Conservation (phyloP, 257 asterid species). For the Thymus quinquecostatus region DNA sequence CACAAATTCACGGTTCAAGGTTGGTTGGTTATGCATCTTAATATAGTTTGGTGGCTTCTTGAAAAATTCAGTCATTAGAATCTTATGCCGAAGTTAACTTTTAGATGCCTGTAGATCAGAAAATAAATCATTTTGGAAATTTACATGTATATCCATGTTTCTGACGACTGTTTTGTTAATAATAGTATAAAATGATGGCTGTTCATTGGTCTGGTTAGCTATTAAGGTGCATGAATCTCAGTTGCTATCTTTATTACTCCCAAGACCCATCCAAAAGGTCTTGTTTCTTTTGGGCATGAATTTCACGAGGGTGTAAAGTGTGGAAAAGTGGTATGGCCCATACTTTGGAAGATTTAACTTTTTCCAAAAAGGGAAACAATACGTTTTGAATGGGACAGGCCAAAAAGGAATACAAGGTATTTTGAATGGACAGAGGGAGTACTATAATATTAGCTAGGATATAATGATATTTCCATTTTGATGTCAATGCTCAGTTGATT, state of each 20-base stretch:
- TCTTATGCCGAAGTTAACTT: constrained; percentile 4
- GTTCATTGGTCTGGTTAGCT: constrained; percentile 2
- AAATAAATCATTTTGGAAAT: constrained; percentile 16
- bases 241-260: not conserved
- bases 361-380: too few species aligned
- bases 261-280: too few species aligned
- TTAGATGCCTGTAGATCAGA: not conserved
- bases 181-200: constrained; percentile 10
- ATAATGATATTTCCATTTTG: too few species aligned
- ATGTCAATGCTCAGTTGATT: constrained; percentile 1
- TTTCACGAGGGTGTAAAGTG: too few species aligned
- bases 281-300: too few species aligned
- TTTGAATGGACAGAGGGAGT: too few species aligned
- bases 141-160: not conserved
- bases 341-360: too few species aligned
- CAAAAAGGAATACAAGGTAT: too few species aligned
- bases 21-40: constrained; percentile 39
- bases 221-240: constrained; percentile 8
- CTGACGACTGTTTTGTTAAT: constrained; percentile 2
- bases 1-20: constrained; percentile 98
- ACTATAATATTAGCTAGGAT: too few species aligned
- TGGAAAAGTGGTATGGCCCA: too few species aligned
- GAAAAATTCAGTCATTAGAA: not conserved
- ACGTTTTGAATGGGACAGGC: too few species aligned
- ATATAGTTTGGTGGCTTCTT: constrained; percentile 31